A percentile compares a stretch with the other conserved stretches of the same genome.
Evolutionary conservation across 352 stramenopile genomes (phyloP).

Genomic region (Globisporangium cylindrosporum): DNA sequence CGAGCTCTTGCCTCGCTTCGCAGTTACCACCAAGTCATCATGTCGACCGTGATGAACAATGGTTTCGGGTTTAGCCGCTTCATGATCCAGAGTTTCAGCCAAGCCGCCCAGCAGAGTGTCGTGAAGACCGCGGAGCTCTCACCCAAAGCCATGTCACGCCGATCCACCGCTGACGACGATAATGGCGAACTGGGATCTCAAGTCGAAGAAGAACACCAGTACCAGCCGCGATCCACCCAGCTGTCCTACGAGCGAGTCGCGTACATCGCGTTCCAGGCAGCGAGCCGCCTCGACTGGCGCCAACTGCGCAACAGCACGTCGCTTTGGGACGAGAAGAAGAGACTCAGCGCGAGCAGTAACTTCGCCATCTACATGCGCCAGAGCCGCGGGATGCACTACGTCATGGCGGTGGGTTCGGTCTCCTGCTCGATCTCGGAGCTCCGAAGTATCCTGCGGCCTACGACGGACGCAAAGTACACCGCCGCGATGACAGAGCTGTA

Average conservation of each 20-base stretch:
- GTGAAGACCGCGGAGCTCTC: background rate
- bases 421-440: slow-evolving; percentile 21
- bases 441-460: slow-evolving; percentile 14
- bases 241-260: slow-evolving; percentile 13
- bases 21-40: background rate
- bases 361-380: slow-evolving; percentile 21
- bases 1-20: background rate
- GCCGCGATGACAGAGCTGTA: slow-evolving; percentile 20
- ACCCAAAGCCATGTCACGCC: slow-evolving; percentile 11
- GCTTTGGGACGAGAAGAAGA: slow-evolving; percentile 22
- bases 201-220: background rate
- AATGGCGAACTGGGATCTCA: background rate
- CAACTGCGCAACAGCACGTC: slow-evolving; percentile 19
- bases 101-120: background rate
- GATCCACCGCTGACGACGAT: slow-evolving; percentile 16
- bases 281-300: slow-evolving; percentile 16
- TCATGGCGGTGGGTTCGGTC: slow-evolving; percentile 17
- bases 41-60: slow-evolving; percentile 12
- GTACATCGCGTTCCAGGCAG: slow-evolving; percentile 11
- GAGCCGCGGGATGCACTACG: slow-evolving; percentile 22
- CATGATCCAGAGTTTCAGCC: slow-evolving; percentile 14
- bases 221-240: background rate
- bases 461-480: slow-evolving; percentile 10
- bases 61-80: slow-evolving; percentile 16
- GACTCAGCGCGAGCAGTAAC: slow-evolving; percentile 7